These are phyloP conservation scores for Conticribra weissflogii DNA, from an alignment of 108 stramenopile genomes.

Conservation along the genomic window DNA sequence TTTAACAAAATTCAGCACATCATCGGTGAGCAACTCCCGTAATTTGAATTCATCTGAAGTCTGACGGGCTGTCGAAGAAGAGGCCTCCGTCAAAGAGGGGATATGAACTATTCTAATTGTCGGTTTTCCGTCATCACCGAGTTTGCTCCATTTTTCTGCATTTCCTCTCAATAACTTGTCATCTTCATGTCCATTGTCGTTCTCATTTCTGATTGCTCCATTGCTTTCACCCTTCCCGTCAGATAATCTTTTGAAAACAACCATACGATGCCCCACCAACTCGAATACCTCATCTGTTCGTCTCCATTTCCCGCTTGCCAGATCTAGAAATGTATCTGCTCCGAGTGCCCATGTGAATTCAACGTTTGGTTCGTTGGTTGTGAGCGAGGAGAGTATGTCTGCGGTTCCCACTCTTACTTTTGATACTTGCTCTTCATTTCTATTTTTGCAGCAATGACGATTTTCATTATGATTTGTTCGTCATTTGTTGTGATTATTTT, in stretches of 20 bases:
- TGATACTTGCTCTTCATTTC: constrained; percentile 14
- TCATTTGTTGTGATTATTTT: too few relatives aligned
- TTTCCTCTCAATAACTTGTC: constrained; percentile 11
- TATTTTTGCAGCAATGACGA: background rate
- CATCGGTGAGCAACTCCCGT: constrained; percentile 29
- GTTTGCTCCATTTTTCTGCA: constrained; percentile 26
- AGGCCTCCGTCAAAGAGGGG: constrained; percentile 55
- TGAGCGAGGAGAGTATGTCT: constrained; percentile 75
- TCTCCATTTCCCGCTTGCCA: constrained; percentile 80
- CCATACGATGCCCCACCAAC: constrained; percentile 66
- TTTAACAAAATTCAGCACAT: constrained; percentile 70
- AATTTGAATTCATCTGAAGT: constrained; percentile 41
- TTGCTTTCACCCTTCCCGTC: constrained; percentile 3
- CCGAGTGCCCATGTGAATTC: constrained; percentile 76
- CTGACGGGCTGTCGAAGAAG: constrained; percentile 60
- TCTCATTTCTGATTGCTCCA: constrained; percentile 3
- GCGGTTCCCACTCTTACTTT: constrained; percentile 73
- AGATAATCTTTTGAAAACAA: constrained; percentile 64
- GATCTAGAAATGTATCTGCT: constrained; percentile 82
- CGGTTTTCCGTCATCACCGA: constrained; percentile 15
- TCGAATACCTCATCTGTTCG: constrained; percentile 64
- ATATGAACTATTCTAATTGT: constrained; percentile 47
- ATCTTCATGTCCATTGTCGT: constrained; percentile 23
- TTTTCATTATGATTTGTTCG: too few relatives aligned
- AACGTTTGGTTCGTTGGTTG: constrained; percentile 47